These are phyloP conservation scores for Eucalyptus leucophloia DNA, from an alignment of 345 rosid genomes.

Conservation along the genomic window DNA sequence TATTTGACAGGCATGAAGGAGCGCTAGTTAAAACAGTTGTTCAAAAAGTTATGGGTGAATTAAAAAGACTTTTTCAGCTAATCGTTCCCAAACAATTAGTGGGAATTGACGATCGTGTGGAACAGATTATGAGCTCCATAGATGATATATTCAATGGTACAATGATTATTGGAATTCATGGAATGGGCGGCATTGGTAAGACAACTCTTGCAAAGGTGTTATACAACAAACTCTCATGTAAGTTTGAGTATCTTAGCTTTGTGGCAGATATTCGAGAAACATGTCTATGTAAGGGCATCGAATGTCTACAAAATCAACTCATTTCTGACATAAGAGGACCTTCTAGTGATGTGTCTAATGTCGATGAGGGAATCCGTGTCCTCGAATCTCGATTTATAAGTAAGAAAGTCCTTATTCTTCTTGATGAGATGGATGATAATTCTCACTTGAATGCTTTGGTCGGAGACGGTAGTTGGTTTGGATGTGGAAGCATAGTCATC, in stretches of 20 bases:
- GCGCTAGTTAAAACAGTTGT: not conserved
- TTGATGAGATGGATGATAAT: not conserved
- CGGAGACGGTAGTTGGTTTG: not conserved
- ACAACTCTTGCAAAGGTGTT: not conserved
- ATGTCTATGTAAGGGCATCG: rapidly evolving
- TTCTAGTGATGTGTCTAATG: not conserved
- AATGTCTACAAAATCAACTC: not conserved
- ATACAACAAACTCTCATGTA: not conserved
- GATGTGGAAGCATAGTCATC: rapidly evolving
- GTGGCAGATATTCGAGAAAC: not conserved
- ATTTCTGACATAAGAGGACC: not conserved
- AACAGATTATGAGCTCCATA: not conserved
- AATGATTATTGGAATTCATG: not conserved
- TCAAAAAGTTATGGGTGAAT: not conserved
- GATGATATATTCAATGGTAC: not conserved
- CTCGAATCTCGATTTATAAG: not conserved
- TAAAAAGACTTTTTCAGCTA: not conserved
- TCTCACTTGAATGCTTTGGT: not conserved
- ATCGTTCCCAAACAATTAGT: not conserved
- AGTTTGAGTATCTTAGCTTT: not conserved
- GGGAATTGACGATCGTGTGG: not conserved
- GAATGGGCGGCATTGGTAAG: not conserved
- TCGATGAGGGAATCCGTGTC: not conserved
- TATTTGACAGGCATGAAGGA: not conserved
- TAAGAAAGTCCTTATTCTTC: not conserved